Base-by-base conservation (phyloP, 2,329 filamentous ascomycete species). In the Pyricularia sp. region DNA sequence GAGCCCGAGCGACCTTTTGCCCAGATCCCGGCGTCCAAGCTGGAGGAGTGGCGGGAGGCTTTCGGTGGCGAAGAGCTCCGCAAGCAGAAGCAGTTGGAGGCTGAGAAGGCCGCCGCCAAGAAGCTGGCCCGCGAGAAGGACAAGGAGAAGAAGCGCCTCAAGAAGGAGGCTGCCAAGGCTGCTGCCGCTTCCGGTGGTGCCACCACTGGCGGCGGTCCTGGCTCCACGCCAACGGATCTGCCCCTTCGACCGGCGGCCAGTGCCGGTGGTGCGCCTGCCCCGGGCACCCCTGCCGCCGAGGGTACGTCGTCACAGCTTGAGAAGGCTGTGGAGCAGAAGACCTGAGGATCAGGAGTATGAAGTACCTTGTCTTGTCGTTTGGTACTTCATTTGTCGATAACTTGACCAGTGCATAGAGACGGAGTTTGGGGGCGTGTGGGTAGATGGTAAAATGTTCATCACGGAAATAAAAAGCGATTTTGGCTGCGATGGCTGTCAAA, bases 1-100 rank as follows among this genome's bases (percentile, higher is more conserved):
- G 90, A 73, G 70, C 69, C 73, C 1, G 72, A 68, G 11, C 72
- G 72, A 31, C 81, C 93, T 14, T 93, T 93, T 79, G 85, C 84
- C n/a, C 84, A 83, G 69, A 93, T 93, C 74, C 88, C 91, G 75
- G 83, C 88, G 20, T 88, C 90, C 79, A 91, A 91, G 79, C 88
- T 88, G 67, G 84, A 87, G 69, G 88, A 91, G 75, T 93, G 90
- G 90, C 85, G 87, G 70, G 85, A 86, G 70, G 82, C 84, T 76
- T 93, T 87, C 71, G 84, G 89, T 71, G 75, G 73, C 36, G 73
- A 71, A 31, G 76, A 71, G 59, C 75, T 75, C 14, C 77, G 76
- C 72, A 68, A 69, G 68, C 76, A 76, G 73, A 76, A 76, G 75
- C 73, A 72, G 70, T 72, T 72, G 58, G 74, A 76, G 31, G 76